Percentiles rank a stretch among this genome's conserved stretches.
Evolutionary conservation across 176 grass and related monocot species (phyloP).

Genomic region (Luzula sylvatica): DNA sequence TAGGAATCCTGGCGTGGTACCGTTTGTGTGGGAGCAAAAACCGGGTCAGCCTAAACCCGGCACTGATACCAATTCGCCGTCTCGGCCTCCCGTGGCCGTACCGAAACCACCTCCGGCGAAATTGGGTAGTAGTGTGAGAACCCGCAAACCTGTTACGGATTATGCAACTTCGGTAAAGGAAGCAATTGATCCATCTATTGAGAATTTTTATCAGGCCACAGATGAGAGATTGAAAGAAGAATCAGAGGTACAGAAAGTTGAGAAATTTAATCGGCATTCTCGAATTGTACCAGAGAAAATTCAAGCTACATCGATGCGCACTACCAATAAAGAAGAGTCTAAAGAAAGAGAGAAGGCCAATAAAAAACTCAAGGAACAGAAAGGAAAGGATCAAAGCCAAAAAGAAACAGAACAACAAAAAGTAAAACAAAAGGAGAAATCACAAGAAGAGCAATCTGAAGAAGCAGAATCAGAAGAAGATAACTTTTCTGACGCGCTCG

Average conservation of each 20-base stretch:
- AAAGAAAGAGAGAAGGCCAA: no score
- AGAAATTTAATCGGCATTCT: conserved; percentile 8
- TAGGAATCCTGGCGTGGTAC: conserved; percentile 56
- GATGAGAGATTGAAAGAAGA: not conserved
- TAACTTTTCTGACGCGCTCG: conserved; percentile 80
- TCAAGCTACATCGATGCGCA: not conserved
- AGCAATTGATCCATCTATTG: not conserved
- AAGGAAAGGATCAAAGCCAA: not conserved
- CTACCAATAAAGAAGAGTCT: not conserved
- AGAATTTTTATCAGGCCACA: not conserved
- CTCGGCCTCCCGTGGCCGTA: not conserved
- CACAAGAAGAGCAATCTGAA: conserved; percentile 5
- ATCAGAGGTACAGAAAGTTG: not conserved
- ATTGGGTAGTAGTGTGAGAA: conserved; percentile 13
- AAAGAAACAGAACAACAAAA: not conserved
- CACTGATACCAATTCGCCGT: conserved; percentile 16
- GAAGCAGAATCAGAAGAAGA: conserved; percentile 52
- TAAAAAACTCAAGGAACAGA: not conserved
- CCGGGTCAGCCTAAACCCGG: conserved; percentile 77
- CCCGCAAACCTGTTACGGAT: not conserved
- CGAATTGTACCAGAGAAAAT: not conserved
- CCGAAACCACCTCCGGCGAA: conserved; percentile 14
- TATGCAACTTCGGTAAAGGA: not conserved
- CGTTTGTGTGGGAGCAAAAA: conserved; percentile 79
- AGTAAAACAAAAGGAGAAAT: not conserved